Evolutionary conservation across 805 yeast genomes (phyloP).

Genomic region (Torulaspora delbrueckii): DNA sequence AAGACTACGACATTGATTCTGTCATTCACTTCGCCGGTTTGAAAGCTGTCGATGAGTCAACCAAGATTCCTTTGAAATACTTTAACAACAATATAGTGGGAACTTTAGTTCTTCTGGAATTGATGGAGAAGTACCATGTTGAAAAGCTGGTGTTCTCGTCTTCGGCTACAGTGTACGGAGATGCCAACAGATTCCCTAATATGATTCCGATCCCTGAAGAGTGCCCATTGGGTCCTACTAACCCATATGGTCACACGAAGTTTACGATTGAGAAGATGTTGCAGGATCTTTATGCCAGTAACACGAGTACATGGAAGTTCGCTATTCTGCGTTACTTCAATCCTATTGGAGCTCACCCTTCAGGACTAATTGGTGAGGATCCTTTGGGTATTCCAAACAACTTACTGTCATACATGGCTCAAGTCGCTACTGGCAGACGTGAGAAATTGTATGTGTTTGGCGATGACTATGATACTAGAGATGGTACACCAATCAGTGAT

Average conservation of each 20-base stretch:
- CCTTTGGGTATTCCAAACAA: slow-evolving; percentile 76
- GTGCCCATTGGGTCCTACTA: slow-evolving; percentile 69
- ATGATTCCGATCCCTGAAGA: slow-evolving; percentile 77
- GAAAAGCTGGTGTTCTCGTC: slow-evolving; percentile 64
- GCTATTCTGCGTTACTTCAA: slow-evolving; percentile 76
- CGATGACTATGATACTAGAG: slow-evolving; percentile 61
- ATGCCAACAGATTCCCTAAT: slow-evolving; percentile 63
- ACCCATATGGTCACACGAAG: slow-evolving; percentile 77
- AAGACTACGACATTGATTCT: slow-evolving; percentile 45
- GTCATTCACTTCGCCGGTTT: slow-evolving; percentile 79
- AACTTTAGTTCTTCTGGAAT: slow-evolving; percentile 52
- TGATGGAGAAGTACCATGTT: slow-evolving; percentile 45
- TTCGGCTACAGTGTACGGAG: slow-evolving; percentile 82
- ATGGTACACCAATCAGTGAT: slow-evolving; percentile 79
- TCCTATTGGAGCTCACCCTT: slow-evolving; percentile 83
- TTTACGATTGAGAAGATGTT: slow-evolving; percentile 57
- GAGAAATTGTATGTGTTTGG: slow-evolving; percentile 67
- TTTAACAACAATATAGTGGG: slow-evolving; percentile 67
- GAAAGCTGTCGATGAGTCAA: slow-evolving; percentile 79
- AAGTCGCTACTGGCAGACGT: slow-evolving; percentile 69
- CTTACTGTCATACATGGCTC: slow-evolving; percentile 68
- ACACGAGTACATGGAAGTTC: slow-evolving; percentile 39
- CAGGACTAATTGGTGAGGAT: slow-evolving; percentile 76
- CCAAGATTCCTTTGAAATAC: slow-evolving; percentile 60
- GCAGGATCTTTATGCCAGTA: slow-evolving; percentile 48